Conservation (phyloP, 106 monocot species). For the Allium fistulosum region DNA sequence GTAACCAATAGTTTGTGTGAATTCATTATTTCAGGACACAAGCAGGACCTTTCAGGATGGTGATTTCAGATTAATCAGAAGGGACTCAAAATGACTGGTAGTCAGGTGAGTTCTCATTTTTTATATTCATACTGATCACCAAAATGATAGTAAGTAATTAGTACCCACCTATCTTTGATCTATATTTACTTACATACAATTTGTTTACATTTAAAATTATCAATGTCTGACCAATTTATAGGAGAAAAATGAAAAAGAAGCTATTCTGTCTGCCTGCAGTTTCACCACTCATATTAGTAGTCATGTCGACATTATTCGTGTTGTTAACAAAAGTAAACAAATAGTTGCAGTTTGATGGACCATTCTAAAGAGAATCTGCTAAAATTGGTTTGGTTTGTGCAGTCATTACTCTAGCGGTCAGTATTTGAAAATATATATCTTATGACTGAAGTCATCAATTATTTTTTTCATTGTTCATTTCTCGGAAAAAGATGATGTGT, state of each 20-base stretch:
- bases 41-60: too few relatives aligned
- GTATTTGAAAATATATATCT: neutral
- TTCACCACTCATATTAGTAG: constrained; percentile 68
- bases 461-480: neutral
- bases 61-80: too few relatives aligned
- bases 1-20: too few relatives aligned
- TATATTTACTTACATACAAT: neutral
- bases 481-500: neutral
- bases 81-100: too few relatives aligned
- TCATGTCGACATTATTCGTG: constrained; percentile 64
- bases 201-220: too few relatives aligned
- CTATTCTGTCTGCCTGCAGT: constrained; percentile 69
- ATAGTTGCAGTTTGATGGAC: constrained; percentile 39
- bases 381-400: constrained; percentile 73
- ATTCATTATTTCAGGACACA: too few relatives aligned
- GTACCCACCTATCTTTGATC: neutral
- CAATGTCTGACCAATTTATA: constrained; percentile 7
- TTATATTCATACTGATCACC: constrained; percentile 67
- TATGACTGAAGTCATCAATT: too few relatives aligned
- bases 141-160: constrained; percentile 67
- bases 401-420: constrained; percentile 71
- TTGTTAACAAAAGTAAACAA: constrained; percentile 56
- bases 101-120: too few relatives aligned
- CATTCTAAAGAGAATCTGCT: constrained; percentile 35
- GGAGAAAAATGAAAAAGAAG: constrained; percentile 66